A percentile compares a stretch with the other conserved stretches of the same genome.
These are phyloP conservation scores for Thielaviopsis euricoi DNA, from an alignment of 2,329 filamentous ascomycete genomes.

Conservation along the genomic window DNA sequence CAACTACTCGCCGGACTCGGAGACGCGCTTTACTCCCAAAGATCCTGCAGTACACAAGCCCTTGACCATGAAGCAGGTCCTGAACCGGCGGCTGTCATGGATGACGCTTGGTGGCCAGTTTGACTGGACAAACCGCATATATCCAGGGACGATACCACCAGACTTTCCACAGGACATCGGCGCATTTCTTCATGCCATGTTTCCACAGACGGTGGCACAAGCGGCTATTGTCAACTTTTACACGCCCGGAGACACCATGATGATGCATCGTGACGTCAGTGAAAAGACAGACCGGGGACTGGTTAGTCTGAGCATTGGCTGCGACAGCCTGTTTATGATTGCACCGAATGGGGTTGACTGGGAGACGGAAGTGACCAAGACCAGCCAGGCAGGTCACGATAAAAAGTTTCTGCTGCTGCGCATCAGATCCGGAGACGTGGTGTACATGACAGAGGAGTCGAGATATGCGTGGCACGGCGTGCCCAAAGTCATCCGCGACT, in stretches of 20 bases:
- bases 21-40: constrained; percentile 47
- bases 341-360: constrained; percentile 38
- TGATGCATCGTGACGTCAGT: constrained; percentile 85
- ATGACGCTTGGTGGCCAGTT: constrained; percentile 90
- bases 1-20: constrained; percentile 28
- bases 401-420: constrained; percentile 44
- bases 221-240: constrained; percentile 93
- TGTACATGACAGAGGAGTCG: constrained; percentile 72
- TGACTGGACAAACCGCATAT: constrained; percentile 80
- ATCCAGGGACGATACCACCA: constrained; percentile 52
- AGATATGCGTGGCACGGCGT: constrained; percentile 93
- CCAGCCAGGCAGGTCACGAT: constrained; percentile 13
- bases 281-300: constrained; percentile 66
- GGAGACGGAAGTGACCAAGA: constrained; percentile 14
- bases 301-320: constrained; percentile 76
- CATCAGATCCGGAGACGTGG: constrained; percentile 68
- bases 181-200: constrained; percentile 48
- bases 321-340: constrained; percentile 77
- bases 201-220: constrained; percentile 62
- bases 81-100: constrained; percentile 78
- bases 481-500: constrained; percentile 64
- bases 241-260: constrained; percentile 75
- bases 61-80: constrained; percentile 49
- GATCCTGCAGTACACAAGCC: constrained; percentile 60
- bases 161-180: constrained; percentile 60